These are phyloP conservation scores for Metarhizium rileyi DNA, from an alignment of 2,329 filamentous ascomycete genomes.

Conservation along the genomic window DNA sequence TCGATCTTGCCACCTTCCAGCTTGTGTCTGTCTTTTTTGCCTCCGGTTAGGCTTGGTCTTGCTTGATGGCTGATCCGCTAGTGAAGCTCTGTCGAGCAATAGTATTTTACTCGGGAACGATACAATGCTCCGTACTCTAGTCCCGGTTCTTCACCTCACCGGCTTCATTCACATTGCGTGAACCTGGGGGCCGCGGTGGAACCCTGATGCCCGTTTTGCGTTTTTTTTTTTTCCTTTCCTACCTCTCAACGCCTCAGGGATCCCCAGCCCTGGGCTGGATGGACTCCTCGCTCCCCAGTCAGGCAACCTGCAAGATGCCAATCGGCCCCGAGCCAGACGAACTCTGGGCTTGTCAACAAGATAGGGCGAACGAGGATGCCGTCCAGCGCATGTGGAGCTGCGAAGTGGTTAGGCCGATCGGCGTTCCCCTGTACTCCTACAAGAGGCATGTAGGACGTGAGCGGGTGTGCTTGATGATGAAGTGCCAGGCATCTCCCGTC, in stretches of 20 bases:
- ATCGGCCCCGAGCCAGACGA: not conserved
- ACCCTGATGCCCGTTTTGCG: not conserved
- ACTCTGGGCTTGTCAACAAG: conserved; percentile 1
- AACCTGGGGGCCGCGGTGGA: not conserved
- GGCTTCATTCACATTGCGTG: not conserved
- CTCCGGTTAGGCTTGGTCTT: not conserved
- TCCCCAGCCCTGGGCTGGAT: not conserved
- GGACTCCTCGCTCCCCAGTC: not conserved
- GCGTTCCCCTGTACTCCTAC: too few species aligned
- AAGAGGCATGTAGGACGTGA: not conserved
- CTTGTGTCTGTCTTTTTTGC: not conserved
- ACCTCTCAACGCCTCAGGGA: too few species aligned
- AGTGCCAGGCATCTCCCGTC: not conserved
- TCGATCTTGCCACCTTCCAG: not conserved
- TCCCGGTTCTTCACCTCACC: not conserved
- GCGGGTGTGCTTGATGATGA: not conserved
- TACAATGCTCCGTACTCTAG: not conserved
- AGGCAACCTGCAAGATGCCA: not conserved
- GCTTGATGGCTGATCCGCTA: not conserved
- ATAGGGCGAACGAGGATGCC: not conserved
- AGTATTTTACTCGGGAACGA: not conserved
- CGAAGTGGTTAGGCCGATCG: too few species aligned
- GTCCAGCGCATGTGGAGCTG: not conserved
- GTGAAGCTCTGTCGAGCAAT: not conserved
- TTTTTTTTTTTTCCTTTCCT: not conserved